Base-by-base conservation (phyloP, 352 stramenopile genomes). In the Phytopythium litorale region DNA sequence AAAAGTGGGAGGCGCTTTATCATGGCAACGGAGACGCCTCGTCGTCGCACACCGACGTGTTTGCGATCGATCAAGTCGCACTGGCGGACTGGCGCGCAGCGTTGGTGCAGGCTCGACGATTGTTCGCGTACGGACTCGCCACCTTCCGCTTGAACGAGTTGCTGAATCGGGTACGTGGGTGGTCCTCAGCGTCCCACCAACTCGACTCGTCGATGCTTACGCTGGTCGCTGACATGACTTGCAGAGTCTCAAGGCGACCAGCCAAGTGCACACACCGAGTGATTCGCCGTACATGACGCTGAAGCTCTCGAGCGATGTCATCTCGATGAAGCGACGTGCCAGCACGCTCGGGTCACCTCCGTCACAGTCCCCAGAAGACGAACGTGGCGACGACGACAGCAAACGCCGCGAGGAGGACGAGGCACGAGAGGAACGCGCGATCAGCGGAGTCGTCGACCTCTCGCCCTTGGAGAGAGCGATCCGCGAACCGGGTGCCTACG, bases 131-230 rank as follows among this genome's bases (percentile, higher is more conserved):
- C 45, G 86, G 86, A 7, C 21, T 77, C 7, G 77, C 78, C 4
- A 78, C 38, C 4, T 91, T 92, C 56, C 75, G 79, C 7, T 70
- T 95, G 8, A 56, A 71, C 19, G 84, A 91, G 56, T 74, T 95
- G 30, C 72, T 86, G 33, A 60, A 63, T 42, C 64, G 43, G 42
- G 63, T 75, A 60, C 50, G 60, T 25, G 28, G 28, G 7, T 32
- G 30, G 1, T 42, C 16, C 30, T 30, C 8, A 38, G 9, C 19
- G 11, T 16, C 7, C 8, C 28, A 15, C 32, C 9, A 3, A n/a
- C 8, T 21, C 15, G n/a, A 7, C 25, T 33, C 12, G 28, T 35
- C 1, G 35, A 21, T 45, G 33, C 32, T 54, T 15, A 25, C 19
- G 4, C 35, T 32, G 42, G 56, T 50, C 32, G n/a, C 23, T 38